Evolutionary conservation across 228 moss, liverwort and hornwort species (phyloP), one percentile per base, ranked within the genome.

Genomic region (Sphagnum fallax): DNA sequence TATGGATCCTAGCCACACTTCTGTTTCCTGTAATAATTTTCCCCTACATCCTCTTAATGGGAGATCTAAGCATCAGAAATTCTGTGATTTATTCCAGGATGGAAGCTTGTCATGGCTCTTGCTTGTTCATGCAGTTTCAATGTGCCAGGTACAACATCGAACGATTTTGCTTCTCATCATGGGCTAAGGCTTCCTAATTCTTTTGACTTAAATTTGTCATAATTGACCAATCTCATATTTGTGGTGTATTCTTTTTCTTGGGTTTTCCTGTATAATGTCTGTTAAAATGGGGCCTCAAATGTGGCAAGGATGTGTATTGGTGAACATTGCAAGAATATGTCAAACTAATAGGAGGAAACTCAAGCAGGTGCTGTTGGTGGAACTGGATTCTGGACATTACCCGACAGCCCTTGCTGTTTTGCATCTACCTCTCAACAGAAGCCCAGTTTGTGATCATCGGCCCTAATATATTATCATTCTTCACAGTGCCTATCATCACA

Each of bases 381-480:
- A 92, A 76, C 70, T 96, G 74, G 91, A 81, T 67, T 66, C 66
- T 64, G 80, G 78, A 67, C 84, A 91, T 58, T 76, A 82, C 67
- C 84, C 91, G 8, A 88, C 77, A 63, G 68, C 81, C 47, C 67
- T 96, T 16, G 69, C 81, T 73, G 64, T 79, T 71, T 71, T 88
- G 77, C 60, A 74, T 51, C 59, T 95, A 47, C 92, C 91, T 13
- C 78, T 72, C 65, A 76, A 88, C 70, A 71, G 62, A 50, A 82
- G 75, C 59, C 79, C 81, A 85, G 90, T 84, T 59, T 48, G 60
- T 8, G 7, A 6, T 8, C 53, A 12, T 12, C 52, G 0, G 47
- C 0, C 6, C 50, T 8, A 6, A 60, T 67, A 4, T 51, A 51
- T 16, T 6, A 49, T 74, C 5, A 15, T 53, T 50, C 16, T 72